Base-by-base conservation (phyloP, 768 basidiomycete genomes). In the Pleurotus citrinopileatus region DNA sequence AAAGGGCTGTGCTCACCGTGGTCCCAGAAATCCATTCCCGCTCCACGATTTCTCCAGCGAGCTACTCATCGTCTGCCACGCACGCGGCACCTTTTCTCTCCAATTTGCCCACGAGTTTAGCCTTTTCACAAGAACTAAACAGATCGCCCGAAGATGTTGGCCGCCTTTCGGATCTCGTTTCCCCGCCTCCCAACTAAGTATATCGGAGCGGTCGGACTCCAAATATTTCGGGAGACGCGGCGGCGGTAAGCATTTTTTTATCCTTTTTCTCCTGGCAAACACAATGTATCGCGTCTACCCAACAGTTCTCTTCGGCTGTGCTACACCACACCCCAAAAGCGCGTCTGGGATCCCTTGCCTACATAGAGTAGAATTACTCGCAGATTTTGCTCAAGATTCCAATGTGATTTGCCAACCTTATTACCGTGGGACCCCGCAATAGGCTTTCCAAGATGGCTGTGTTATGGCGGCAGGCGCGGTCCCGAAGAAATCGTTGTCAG, bases 341-440 rank as follows among this genome's bases (percentile, higher is more conserved):
- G 38, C 38, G 38, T 40, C 38, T n/a, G 19, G n/a, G 38, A 40
- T 40, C 38, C 12, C 7, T 15, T 12, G 38, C 38, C 38, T 40
- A 34, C 9, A 34, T 34, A 34, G n/a, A 34, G 32, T 34, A 19
- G 38, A 40, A 40, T n/a, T n/a, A 40, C 7, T 7, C 17, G 38
- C 38, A 40, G 38, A 40, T 40, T 40, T 40, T 44, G 17, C 25
- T 13, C 26, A 7, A 25, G 23, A 22, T 44, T 27, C 43, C 15
- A 17, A 27, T 12, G 26, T 36, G 48, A 51, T 51, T 51, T 51
- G 48, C 48, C 34, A 51, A 37, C 22, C 34, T 51, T 37, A 51
- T 51, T 34, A 51, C 34, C 48, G 48, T 51, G 48, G 23, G 48
- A 51, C 48, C 48, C 48, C 29, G 29, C 48, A 51, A 51, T 51